Conservation (phyloP, 306 rosid species). For the Amphicarpaea edgeworthii region DNA sequence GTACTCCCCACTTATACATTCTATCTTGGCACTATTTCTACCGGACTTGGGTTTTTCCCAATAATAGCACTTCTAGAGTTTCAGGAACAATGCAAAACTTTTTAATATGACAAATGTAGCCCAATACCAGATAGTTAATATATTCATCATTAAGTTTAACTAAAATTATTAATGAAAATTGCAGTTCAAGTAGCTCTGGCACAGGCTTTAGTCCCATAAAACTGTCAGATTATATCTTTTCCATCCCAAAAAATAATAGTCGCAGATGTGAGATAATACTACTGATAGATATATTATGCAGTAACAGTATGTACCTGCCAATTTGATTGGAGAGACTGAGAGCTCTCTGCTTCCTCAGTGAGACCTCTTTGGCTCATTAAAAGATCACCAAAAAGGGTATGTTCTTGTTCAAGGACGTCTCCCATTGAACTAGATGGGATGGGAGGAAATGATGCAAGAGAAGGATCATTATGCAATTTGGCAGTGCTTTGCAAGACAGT, state of each 20-base stretch:
- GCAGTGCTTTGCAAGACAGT: slow-evolving; percentile 56
- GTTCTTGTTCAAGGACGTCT: slow-evolving; percentile 57
- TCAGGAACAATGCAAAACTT: slow-evolving; percentile 30
- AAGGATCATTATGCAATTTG: slow-evolving; percentile 57
- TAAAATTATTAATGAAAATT: slow-evolving; percentile 13
- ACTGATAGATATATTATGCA: slow-evolving; percentile 29
- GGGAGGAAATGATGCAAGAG: slow-evolving; percentile 59
- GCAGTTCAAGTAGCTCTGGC: slow-evolving; percentile 7
- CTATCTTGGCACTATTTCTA: no score
- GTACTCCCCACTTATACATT: no score
- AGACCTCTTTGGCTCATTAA: slow-evolving; percentile 48
- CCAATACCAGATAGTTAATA: slow-evolving; percentile 17
- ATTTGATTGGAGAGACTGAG: slow-evolving; percentile 58
- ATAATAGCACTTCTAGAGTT: slow-evolving; percentile 17
- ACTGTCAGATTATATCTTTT: slow-evolving; percentile 27
- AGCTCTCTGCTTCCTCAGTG: slow-evolving; percentile 54
- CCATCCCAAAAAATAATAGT: slow-evolving; percentile 25
- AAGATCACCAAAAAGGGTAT: slow-evolving; percentile 44
- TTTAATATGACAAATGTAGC: slow-evolving; percentile 11
- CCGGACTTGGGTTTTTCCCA: no score
- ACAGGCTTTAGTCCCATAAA: not conserved
- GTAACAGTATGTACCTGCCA: slow-evolving; percentile 74
- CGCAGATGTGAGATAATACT: slow-evolving; percentile 5
- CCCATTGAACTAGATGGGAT: slow-evolving; percentile 54
- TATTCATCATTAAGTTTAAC: slow-evolving; percentile 28